Evolutionary conservation across 257 asterid species (phyloP).

Genomic region (Solanum habrochaites): DNA sequence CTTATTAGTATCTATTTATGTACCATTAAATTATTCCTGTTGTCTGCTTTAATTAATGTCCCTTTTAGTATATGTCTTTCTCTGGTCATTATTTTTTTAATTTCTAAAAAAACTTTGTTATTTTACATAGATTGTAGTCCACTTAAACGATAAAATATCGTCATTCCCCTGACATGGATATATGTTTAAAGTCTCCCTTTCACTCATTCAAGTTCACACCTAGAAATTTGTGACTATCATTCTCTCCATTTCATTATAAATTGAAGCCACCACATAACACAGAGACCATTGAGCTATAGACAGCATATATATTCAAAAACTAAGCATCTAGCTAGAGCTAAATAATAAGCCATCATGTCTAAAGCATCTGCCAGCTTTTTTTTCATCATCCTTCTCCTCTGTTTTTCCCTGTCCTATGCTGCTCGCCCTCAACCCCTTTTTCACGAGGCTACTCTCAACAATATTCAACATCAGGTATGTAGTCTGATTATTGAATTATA

Average conservation of each 20-base stretch:
- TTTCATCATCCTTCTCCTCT: slow-evolving; percentile 31
- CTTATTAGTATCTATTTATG: background rate
- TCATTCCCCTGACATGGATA: background rate
- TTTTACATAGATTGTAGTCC: background rate
- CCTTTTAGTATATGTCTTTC: background rate
- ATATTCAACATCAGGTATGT: slow-evolving; percentile 5
- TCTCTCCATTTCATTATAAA: background rate
- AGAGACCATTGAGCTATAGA: background rate
- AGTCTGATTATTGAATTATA: background rate
- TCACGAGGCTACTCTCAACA: background rate
- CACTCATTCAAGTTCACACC: background rate
- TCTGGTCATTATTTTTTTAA: background rate
- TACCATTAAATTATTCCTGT: background rate
- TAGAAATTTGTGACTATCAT: background rate
- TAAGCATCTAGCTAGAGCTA: background rate
- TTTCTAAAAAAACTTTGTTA: background rate
- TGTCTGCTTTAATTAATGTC: background rate
- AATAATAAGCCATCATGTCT: slow-evolving; percentile 27
- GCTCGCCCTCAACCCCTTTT: slow-evolving; percentile 34
- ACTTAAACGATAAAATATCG: background rate
- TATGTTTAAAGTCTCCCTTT: background rate
- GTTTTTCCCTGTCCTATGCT: slow-evolving; percentile 25
- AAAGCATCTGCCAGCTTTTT: slow-evolving; percentile 22
- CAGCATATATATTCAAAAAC: background rate
- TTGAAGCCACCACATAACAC: background rate